phyloP scores from a whole-genome alignment of 345 rosid species.

The Anacardium occidentale region DNA sequence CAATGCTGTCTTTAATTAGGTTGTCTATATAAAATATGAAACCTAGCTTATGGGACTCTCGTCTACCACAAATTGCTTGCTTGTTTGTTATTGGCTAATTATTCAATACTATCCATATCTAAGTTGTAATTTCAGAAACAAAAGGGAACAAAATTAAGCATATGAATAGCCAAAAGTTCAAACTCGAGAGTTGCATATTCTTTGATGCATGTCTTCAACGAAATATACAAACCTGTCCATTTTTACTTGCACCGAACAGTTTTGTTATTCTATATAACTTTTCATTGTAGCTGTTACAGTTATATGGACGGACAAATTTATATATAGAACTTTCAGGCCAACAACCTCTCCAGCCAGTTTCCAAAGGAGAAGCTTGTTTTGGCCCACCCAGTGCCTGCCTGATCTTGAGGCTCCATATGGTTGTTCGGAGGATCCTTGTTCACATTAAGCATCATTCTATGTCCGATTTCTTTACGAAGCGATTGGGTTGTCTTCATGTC shows the following conservation, averaged over 20 bases:
- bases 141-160: not conserved
- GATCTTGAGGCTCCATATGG: slow-evolving; percentile 33
- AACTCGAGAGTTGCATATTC: not conserved
- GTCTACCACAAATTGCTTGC: too few relatives aligned
- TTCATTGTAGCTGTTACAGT: slow-evolving; percentile 10
- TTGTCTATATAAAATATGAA: too few relatives aligned
- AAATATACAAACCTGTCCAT: not conserved
- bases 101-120: too few relatives aligned
- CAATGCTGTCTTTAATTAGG: too few relatives aligned
- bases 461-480: slow-evolving; percentile 78
- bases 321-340: slow-evolving; percentile 45
- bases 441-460: slow-evolving; percentile 72
- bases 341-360: slow-evolving; percentile 71
- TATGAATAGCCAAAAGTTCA: not conserved
- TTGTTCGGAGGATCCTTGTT: slow-evolving; percentile 56
- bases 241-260: not conserved
- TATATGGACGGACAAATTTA: slow-evolving; percentile 13
- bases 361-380: slow-evolving; percentile 88
- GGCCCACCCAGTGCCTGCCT: slow-evolving; percentile 62
- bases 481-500: slow-evolving; percentile 75
- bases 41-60: too few relatives aligned
- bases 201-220: not conserved
- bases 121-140: too few relatives aligned
- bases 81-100: too few relatives aligned
- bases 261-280: slow-evolving; percentile 28